Conservation (phyloP, 2,329 filamentous ascomycete genomes). For the Epichloe brachyelytri region DNA sequence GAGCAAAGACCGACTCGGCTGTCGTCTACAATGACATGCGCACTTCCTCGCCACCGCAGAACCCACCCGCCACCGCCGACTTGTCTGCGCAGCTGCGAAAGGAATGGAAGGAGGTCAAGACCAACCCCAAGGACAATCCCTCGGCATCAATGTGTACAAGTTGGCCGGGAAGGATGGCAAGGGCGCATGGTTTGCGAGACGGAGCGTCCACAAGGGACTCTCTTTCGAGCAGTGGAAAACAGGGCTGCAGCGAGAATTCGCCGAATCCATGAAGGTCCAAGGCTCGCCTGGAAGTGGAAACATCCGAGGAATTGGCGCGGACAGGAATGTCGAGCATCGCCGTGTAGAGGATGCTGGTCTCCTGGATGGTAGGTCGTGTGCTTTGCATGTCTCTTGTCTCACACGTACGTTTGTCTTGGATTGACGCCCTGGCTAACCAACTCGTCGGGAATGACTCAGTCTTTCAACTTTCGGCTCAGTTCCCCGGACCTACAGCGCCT, state of each 20-base stretch:
- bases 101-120: constrained; percentile 78
- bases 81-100: constrained; percentile 46
- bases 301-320: constrained; percentile 75
- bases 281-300: constrained; percentile 59
- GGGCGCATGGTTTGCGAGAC: constrained; percentile 79
- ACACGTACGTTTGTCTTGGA: not conserved
- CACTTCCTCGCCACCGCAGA: constrained; percentile 25
- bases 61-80: constrained; percentile 29
- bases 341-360: constrained; percentile 45
- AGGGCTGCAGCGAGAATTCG: constrained; percentile 68
- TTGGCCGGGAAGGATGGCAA: constrained; percentile 65
- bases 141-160: constrained; percentile 69
- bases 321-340: constrained; percentile 55
- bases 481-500: constrained; percentile 76
- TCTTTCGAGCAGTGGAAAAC: constrained; percentile 66
- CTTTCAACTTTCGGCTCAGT: constrained; percentile 77
- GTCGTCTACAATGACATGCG: constrained; percentile 37
- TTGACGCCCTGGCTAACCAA: not conserved
- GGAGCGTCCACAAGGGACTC: constrained; percentile 69
- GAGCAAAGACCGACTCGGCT: constrained; percentile 43
- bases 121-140: constrained; percentile 57
- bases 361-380: constrained; percentile 38
- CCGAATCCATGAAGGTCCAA: constrained; percentile 59
- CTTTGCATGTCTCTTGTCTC: not conserved
- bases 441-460: constrained; percentile 32